A percentile compares a stretch with the other conserved stretches of the same genome.
Conservation (phyloP, 2,329 filamentous ascomycete genomes). For the Berkeleyomyces rouxiae region DNA sequence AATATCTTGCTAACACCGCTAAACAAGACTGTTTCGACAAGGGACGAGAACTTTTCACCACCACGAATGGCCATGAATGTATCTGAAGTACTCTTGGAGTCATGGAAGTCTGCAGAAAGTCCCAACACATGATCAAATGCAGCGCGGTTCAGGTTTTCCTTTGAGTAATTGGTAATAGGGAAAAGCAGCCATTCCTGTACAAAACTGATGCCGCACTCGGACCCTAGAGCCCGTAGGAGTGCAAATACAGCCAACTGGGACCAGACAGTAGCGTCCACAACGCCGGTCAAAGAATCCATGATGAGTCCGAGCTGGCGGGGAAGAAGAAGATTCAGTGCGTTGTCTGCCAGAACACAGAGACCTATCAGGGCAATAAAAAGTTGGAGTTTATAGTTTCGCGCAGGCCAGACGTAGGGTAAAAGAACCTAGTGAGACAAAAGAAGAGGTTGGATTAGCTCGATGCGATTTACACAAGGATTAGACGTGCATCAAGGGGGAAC, state of each 20-base stretch:
- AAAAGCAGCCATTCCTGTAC: constrained; percentile 39
- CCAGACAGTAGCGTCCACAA: constrained; percentile 33
- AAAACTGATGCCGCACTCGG: constrained; percentile 37
- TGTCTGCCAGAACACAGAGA: constrained; percentile 50
- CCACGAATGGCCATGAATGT: constrained; percentile 40
- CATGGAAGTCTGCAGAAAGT: constrained; percentile 44
- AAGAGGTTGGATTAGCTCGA: not conserved
- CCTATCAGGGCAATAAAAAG: constrained; percentile 49
- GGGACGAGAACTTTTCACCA: constrained; percentile 35
- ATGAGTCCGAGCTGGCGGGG: constrained; percentile 72
- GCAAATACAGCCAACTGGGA: constrained; percentile 35
- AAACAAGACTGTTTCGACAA: constrained; percentile 42
- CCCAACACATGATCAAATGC: constrained; percentile 44
- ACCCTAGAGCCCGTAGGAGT: constrained; percentile 33
- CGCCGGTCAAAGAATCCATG: constrained; percentile 46
- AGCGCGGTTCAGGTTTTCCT: constrained; percentile 35
- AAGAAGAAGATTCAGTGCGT: constrained; percentile 58
- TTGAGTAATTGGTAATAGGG: constrained; percentile 40
- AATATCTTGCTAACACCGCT: constrained; percentile 42
- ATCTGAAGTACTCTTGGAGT: constrained; percentile 42
- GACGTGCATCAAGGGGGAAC: constrained; percentile 13
- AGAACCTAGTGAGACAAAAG: constrained; percentile 37
- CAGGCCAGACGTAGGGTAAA: constrained; percentile 64
- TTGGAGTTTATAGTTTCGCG: constrained; percentile 48
- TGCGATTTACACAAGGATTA: not conserved